Base-by-base conservation (phyloP, 495 filamentous ascomycete species). In the Annulohypoxylon maeteangense region DNA sequence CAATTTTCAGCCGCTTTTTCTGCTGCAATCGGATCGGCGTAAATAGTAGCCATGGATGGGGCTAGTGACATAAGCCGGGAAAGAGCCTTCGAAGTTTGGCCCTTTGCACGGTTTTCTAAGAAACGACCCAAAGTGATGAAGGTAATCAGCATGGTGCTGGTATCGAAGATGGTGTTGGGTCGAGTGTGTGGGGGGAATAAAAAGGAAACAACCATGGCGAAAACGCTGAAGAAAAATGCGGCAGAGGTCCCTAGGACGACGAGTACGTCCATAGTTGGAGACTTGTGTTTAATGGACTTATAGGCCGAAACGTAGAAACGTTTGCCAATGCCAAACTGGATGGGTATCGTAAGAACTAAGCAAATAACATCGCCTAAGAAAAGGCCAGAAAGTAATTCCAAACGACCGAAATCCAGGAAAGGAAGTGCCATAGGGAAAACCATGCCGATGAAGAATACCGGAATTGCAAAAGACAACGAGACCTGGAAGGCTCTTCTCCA, bases 111-210 rank as follows among this genome's bases (percentile, higher is more conserved):
- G 72, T 98, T 99, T 78, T 99, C 95, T 7, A 99, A 78, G 82
- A 91, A 98, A 34, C 95, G 89, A 23, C 95, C 94, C 3, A 99
- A 83, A 0, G 92, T 92, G 78, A 97, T 93, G 79, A 98, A 98
- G 0, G 93, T 97, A 76, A 99, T 97, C 22, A 99, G 87, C 96
- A 98, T 99, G 22, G 93, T 98, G 77, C 94, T 97, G 0, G 95
- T 99, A 71, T 99, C 95, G 69, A 98, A 99, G 3, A 98, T 91
- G 5, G 92, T 97, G 60, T 87, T 89, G 1, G 95, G 95, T 20
- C 90, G 86, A 7, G 83, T 85, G 73, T 98, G 94, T 4, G 92
- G 90, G 7, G 85, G 80, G 32, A 85, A 81, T 2, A 91, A 50
- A 22, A 98, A 74, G 6, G 93, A 93, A 32, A 98, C 89, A 11